Evolutionary conservation across 139 green algal species (phyloP), one percentile per base, ranked within the genome.

Genomic region (Bryopsis sp.): DNA sequence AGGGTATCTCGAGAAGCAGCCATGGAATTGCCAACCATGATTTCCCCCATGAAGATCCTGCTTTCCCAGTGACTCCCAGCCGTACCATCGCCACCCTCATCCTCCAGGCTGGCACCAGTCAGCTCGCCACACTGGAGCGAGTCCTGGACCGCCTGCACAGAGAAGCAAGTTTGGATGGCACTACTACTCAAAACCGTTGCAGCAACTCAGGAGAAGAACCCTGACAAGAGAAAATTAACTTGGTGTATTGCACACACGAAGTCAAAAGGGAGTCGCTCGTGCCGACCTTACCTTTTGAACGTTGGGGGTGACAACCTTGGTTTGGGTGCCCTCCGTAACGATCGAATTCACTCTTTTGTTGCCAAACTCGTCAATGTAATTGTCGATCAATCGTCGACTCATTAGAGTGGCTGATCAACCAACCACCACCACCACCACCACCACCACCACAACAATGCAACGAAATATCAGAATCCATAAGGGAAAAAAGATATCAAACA

Each of bases 11-110:
- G 62, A 5, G 11, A n/a, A 19, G 39, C 26, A 31, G 15, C 39
- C 4, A 37, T 37, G 26, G 62, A 50, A 22, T 8, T 50, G 32
- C 62, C 62, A 3, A 69, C 26, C 62, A 69, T 69, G 19, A 69
- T 34, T 31, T 69, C 62, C 4, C 39, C 38, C 11, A 58, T 54
- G 37, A 69, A 69, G 38, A 58, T 22, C 3, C 62, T 11, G 8
- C 62, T 35, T 36, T 69, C 62, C 62, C 62, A 69, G 29, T 69
- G 62, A 15, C 36, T 58, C 4, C 26, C 37, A 19, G 38, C 38
- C 3, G 62, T 69, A 37, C 62, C 62, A 69, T 69, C 37, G 7
- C 38, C 37, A 36, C 62, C 62, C 43, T 69, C 62, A 35, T 69
- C 29, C 28, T 69, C 62, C 6, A 69, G 32, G n/a, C 11, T 8